These are phyloP conservation scores for Cladophialophora psammophila DNA, from an alignment of 2,329 filamentous ascomycete genomes.

Conservation along the genomic window DNA sequence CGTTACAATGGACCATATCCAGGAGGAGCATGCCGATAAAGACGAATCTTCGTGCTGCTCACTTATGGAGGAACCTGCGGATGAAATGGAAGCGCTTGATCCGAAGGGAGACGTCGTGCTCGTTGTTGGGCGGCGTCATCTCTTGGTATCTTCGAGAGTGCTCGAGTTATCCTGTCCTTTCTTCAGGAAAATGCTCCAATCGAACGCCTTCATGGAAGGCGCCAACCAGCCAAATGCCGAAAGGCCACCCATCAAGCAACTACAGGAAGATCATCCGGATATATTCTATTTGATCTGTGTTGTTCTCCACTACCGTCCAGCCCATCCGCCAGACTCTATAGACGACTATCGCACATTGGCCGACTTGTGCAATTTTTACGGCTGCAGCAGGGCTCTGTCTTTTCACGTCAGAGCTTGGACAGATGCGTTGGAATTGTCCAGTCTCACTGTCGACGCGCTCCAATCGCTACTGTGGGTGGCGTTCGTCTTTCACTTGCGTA, in stretches of 20 bases:
- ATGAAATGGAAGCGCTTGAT: constrained; percentile 13
- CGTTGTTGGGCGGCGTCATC: background rate
- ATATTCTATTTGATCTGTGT: constrained; percentile 10
- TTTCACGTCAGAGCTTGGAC: constrained; percentile 15
- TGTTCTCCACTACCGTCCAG: constrained; percentile 8
- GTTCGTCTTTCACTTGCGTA: constrained; percentile 16
- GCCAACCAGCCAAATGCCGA: constrained; percentile 16
- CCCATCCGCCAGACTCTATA: constrained; percentile 1
- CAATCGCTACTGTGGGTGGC: constrained; percentile 16
- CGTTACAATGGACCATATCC: background rate
- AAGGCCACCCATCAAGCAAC: constrained; percentile 14
- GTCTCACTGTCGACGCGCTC: background rate
- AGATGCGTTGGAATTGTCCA: background rate
- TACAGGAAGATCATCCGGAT: constrained; percentile 14
- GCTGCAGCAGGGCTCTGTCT: constrained; percentile 20
- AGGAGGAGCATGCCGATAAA: background rate
- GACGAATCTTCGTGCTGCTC: background rate
- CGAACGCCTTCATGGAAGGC: constrained; percentile 17
- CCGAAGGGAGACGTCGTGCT: constrained; percentile 21
- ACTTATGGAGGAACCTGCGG: background rate
- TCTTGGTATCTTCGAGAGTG: constrained; percentile 22
- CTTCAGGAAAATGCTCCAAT: constrained; percentile 18
- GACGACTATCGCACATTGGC: constrained; percentile 10
- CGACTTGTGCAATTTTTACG: constrained; percentile 24
- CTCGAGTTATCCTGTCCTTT: constrained; percentile 19